Base-by-base conservation (phyloP, 768 basidiomycete genomes). In the Lepiota venenata region DNA sequence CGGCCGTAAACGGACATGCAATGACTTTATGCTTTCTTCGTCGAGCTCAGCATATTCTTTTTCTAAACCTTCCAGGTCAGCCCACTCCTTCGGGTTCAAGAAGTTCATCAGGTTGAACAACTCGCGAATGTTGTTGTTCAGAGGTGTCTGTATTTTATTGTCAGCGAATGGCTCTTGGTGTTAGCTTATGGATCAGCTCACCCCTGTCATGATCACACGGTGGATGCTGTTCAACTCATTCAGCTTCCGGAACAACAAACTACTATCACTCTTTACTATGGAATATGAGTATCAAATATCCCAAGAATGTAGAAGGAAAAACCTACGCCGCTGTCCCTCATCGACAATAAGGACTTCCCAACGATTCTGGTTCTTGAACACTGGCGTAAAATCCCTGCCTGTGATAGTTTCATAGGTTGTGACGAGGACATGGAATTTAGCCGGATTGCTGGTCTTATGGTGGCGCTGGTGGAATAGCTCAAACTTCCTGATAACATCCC, bases 41-140 rank as follows among this genome's bases (percentile, higher is more conserved):
- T 79, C 85, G 20, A 98, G 79, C 11, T 83, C 84, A 58, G 83
- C 84, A 59, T 93, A 87, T 56, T 91, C 79, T 60, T 80, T 81
- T 55, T 88, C 85, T 10, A 98, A 74, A 5, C 67, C 76, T 62
- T 87, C 83, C 18, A 98, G 73, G 64, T 98, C 83, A 4, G 70
- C 66, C 91, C 91, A 92, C 57, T 88, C 75, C 11, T 69, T 60
- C 4, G 88, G 83, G 65, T 94, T 91, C 15, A 98, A 80, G 74
- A 98, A 98, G 66, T 93, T 91, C 85, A 99, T 93, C 40, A 99
- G 77, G 67, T 95, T 98, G 76, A 98, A 96, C 21, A 99, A 71
- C 70, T 99, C 97, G 44, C 92, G 81, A 20, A 99, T 88, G 64
- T 98, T 98, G 74, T 98, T 98, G 69, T 98, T 98, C 55, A 98